phyloP scores from a whole-genome alignment of 352 stramenopile genomes.

The Globisporangium lucens region DNA sequence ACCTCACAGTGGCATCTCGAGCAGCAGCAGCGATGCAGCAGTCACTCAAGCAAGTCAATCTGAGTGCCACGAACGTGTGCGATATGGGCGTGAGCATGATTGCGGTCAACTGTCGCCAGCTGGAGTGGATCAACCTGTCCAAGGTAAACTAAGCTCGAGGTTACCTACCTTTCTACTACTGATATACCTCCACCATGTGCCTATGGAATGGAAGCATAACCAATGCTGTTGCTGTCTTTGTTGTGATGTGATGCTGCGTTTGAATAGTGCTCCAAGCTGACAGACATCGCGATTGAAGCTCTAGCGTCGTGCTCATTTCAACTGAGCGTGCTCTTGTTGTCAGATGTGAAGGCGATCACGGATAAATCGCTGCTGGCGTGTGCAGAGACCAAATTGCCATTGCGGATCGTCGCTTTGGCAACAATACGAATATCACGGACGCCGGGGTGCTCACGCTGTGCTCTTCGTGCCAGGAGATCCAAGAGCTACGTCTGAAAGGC shows the following conservation, averaged over 20 bases:
- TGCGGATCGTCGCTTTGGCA: constrained; percentile 44
- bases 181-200: too few species aligned
- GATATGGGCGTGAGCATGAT: constrained; percentile 58
- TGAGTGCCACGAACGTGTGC: constrained; percentile 53
- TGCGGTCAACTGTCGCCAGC: constrained; percentile 33
- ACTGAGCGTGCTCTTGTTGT: constrained; percentile 35
- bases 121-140: constrained; percentile 55
- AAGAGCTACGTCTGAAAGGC: constrained; percentile 56
- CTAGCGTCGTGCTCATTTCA: constrained; percentile 43
- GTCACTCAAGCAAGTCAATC: constrained; percentile 33
- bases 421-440: constrained; percentile 62
- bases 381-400: constrained; percentile 36
- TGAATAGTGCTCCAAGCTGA: constrained; percentile 42
- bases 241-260: too few species aligned
- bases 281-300: constrained; percentile 44
- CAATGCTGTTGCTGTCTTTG: too few species aligned
- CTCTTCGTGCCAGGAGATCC: constrained; percentile 37
- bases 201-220: too few species aligned
- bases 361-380: constrained; percentile 44
- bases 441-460: constrained; percentile 36
- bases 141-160: constrained; percentile 28
- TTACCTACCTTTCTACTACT: too few species aligned
- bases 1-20: constrained; percentile 18
- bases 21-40: constrained; percentile 9
- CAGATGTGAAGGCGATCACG: constrained; percentile 40